Evolutionary conservation across 2,329 filamentous ascomycete species (phyloP).

Genomic region (Fusarium circinatum): DNA sequence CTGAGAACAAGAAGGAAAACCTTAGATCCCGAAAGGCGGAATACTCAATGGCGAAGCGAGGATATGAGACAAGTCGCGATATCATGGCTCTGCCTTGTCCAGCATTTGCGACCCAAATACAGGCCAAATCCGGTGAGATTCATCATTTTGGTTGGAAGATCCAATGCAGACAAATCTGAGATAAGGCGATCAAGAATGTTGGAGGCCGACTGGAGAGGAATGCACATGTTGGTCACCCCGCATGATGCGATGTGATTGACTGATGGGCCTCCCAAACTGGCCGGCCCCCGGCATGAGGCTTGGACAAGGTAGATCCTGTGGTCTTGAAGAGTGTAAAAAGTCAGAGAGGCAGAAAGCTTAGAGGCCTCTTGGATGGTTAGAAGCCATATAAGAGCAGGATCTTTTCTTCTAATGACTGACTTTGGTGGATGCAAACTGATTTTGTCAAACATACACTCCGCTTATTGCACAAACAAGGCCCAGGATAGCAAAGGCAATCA

Average conservation of each 20-base stretch:
- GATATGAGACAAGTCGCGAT: neutral
- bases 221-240: slow-evolving; percentile 17
- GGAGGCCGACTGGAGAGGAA: slow-evolving; percentile 4
- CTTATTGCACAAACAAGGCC: too few species aligned
- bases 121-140: neutral
- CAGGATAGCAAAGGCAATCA: neutral
- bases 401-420: neutral
- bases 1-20: neutral
- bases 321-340: neutral
- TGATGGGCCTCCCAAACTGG: slow-evolving; percentile 38
- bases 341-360: neutral
- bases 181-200: neutral
- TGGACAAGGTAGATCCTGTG: slow-evolving; percentile 3
- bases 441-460: neutral
- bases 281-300: slow-evolving; percentile 29
- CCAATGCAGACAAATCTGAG: neutral
- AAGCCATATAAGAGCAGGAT: neutral
- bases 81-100: slow-evolving; percentile 23
- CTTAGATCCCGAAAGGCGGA: neutral
- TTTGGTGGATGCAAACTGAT: neutral
- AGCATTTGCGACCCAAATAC: slow-evolving; percentile 16
- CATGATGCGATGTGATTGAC: slow-evolving; percentile 29
- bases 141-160: neutral
- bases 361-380: too few species aligned
- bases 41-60: neutral